These are phyloP conservation scores for Gilbertella persicaria DNA, from an alignment of 371 early-diverging fungal species.

Conservation along the genomic window DNA sequence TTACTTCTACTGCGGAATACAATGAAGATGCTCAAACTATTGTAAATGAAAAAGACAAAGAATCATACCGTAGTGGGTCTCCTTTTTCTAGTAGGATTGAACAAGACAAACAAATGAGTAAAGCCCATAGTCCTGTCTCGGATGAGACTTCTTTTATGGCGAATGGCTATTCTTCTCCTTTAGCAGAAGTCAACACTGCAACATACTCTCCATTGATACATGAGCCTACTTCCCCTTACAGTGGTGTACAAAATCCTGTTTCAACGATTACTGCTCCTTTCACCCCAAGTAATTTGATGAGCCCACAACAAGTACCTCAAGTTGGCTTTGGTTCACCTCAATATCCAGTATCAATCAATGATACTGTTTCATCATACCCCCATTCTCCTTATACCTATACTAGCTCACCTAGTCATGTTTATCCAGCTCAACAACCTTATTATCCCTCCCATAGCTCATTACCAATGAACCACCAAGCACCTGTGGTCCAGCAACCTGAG, in stretches of 20 bases:
- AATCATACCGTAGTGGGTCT: not conserved
- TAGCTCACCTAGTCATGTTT: too few species aligned
- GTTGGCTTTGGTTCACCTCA: too few species aligned
- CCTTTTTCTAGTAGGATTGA: not conserved
- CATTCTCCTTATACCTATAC: too few species aligned
- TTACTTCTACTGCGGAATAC: not conserved
- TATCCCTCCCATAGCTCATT: too few species aligned
- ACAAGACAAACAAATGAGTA: not conserved
- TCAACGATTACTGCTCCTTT: not conserved
- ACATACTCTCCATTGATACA: not conserved
- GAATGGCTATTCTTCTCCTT: not conserved
- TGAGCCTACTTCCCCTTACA: not conserved
- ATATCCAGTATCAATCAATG: too few species aligned
- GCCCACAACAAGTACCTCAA: too few species aligned
- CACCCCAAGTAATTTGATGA: not conserved
- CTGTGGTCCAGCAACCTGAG: too few species aligned
- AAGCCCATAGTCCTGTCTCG: not conserved
- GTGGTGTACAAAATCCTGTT: not conserved
- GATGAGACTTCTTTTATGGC: not conserved
- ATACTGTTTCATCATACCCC: too few species aligned
- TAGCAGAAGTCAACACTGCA: not conserved
- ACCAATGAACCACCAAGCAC: too few species aligned
- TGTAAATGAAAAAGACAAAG: conserved; percentile 11
- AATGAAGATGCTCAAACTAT: conserved; percentile 13
- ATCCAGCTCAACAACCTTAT: too few species aligned